Evolutionary conservation across 192 early-diverging fungal genomes (phyloP), one percentile per base, ranked within the genome.

Genomic region (Gryganskiella cystojenkinii): DNA sequence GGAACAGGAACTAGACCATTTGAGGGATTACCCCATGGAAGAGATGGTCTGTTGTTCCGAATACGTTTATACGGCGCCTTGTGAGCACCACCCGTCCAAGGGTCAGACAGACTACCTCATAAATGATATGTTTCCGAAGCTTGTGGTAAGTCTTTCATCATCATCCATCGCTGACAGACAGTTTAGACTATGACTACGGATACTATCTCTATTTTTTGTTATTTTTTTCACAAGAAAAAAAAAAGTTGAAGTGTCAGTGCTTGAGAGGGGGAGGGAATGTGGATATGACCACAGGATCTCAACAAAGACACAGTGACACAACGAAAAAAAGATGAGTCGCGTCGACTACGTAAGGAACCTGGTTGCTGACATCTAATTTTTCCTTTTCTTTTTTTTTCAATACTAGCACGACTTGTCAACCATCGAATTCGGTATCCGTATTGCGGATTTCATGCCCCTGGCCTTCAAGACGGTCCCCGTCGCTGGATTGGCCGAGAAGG

Each of bases 391-490:
- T 40, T 17, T 52, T 10, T n/a, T 28, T 22, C 35, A 50, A n/a
- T n/a, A n/a, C n/a, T 51, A 78, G 73, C 65, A 78, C 57, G 73
- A 78, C 54, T 30, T 78, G 31, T 78, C 71, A 11, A 74, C 71
- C 10, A 80, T 91, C 51, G 87, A 91, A 60, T 90, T 91, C 73
- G 90, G 88, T 45, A 89, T 87, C 61, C 80, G 86, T 44, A 82
- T 87, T 34, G 70, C 83, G 24, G 87, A 86, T 34, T 86, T 85
- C 71, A 82, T 75, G 72, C 86, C 84, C 3, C 68, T 91, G 37
- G 89, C 86, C 35, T 90, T 91, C 71, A 91, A 91, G 71, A 90
- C 87, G 0, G 87, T 90, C 56, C 82, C 80, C 37, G 85, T 88
- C 37, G 67, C 75, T 2, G 81, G 65, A 17, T 70, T 89, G 46